Conservation (phyloP, 345 rosid species). For the Gossypium herbaceum region DNA sequence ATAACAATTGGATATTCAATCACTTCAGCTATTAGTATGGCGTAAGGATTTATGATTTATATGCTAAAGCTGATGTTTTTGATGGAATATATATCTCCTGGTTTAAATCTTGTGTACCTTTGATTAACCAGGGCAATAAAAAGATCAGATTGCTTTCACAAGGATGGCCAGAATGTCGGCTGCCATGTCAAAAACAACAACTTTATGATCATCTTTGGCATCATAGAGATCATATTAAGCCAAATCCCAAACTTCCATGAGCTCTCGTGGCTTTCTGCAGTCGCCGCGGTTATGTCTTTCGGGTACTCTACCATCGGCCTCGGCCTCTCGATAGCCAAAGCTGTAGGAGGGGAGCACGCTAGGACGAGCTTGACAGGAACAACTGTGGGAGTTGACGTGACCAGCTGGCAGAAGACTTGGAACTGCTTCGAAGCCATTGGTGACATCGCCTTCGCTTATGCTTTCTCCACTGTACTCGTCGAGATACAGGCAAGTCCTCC, state of each 20-base stretch:
- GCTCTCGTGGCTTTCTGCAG: slow-evolving; percentile 32
- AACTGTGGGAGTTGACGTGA: slow-evolving; percentile 27
- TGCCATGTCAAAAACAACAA: slow-evolving; percentile 26
- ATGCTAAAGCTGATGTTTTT: not conserved
- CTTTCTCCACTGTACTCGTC: slow-evolving; percentile 35
- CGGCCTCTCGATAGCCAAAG: slow-evolving; percentile 25
- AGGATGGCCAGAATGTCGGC: slow-evolving; percentile 3
- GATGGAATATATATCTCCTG: not conserved
- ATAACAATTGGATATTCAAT: slow-evolving; percentile 37
- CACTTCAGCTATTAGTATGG: slow-evolving; percentile 30
- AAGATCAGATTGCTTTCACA: slow-evolving; percentile 32
- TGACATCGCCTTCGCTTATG: slow-evolving; percentile 46
- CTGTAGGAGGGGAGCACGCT: slow-evolving; percentile 24
- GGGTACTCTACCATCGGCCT: slow-evolving; percentile 32
- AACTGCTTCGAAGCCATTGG: slow-evolving; percentile 48
- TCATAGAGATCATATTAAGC: slow-evolving; percentile 36
- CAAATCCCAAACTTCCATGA: slow-evolving; percentile 44
- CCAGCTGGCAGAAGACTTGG: slow-evolving; percentile 43
- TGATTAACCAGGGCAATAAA: slow-evolving; percentile 22
- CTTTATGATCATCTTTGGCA: slow-evolving; percentile 26
- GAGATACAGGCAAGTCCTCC: slow-evolving; percentile 38
- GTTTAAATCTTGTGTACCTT: not conserved
- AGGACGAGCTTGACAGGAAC: slow-evolving; percentile 42
- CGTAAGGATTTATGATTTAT: slow-evolving; percentile 19
- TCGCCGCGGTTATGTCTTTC: slow-evolving; percentile 39